Percentiles rank a stretch among this genome's conserved stretches.
Evolutionary conservation across 192 early-diverging fungal species (phyloP).

Genomic region (Haplosporangium gracile): DNA sequence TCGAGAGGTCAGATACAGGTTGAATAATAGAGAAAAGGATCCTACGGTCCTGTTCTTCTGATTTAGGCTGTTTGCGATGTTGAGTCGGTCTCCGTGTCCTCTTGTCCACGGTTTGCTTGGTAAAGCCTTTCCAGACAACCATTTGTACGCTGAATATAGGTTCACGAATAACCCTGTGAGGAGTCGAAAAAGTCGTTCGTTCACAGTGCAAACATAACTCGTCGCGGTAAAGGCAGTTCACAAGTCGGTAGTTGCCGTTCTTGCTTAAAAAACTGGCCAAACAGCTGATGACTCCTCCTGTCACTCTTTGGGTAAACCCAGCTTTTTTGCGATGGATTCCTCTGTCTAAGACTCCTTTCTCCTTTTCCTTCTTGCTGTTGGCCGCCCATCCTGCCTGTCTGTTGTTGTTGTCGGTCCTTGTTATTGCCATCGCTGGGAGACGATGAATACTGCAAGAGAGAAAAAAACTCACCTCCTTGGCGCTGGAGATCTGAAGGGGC

Average conservation of each 20-base stretch:
- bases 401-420: background rate
- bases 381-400: background rate
- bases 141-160: background rate
- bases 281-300: background rate
- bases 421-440: background rate
- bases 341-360: background rate
- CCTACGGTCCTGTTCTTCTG: background rate
- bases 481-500: constrained; percentile 93
- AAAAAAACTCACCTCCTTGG: constrained; percentile 88
- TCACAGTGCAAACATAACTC: background rate
- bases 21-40: background rate
- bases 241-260: background rate
- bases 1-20: constrained; percentile 7
- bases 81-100: background rate
- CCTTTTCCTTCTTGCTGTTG: background rate
- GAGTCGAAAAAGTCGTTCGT: background rate
- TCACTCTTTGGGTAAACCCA: background rate
- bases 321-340: constrained; percentile 3
- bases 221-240: background rate
- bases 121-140: background rate
- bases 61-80: background rate
- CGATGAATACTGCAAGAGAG: background rate
- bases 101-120: background rate
- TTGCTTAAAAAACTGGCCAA: background rate
- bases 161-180: background rate